Evolutionary conservation across 1,284 basidiomycete genomes (phyloP), one percentile per base, ranked within the genome.

Genomic region (Sporisorium graminicola): DNA sequence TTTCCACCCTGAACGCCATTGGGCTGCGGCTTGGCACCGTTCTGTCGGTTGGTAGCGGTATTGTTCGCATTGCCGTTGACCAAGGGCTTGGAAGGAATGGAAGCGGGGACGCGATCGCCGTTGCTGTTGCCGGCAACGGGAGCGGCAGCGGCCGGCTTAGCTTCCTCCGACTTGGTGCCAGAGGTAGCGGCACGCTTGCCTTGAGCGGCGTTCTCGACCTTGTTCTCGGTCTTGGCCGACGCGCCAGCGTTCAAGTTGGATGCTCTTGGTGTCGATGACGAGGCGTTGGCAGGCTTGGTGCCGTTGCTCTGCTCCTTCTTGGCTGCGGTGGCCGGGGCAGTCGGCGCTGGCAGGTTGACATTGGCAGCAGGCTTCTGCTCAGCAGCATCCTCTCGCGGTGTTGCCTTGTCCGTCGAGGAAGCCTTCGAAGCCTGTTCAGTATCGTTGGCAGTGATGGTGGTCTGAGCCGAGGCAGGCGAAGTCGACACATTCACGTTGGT

Each of bases 401-500:
- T 52, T n/a, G 46, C n/a, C 43, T 57, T 61, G 29, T 71, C 68
- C 10, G 58, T 50, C 40, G 64, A 72, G 13, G 59, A 55, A 5
- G 64, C 13, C 43, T 66, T 58, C 29, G 56, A 35, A 22, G 35
- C 56, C 18, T 66, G 59, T n/a, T 49, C 53, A 46, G 62, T 52
- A 37, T 66, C 55, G 35, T 46, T 31, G 6, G 65, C 12, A 13
- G 47, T 31, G 58, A 67, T 73, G 53, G 65, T 67, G 20, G 67
- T 70, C 52, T 71, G 64, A 8, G 73, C 73, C 20, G 73, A 67
- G 35, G 74, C 69, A 29, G 64, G 65, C 12, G 74, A 72, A 1
- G 65, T 76, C 47, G 64, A 68, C n/a, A 44, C 68, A 5, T 59
- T 71, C 56, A 75, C 64, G 13, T 71, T 58, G 33, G 58, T 63